phyloP scores from a whole-genome alignment of 768 basidiomycete genomes.

The Auriscalpium microsporum region DNA sequence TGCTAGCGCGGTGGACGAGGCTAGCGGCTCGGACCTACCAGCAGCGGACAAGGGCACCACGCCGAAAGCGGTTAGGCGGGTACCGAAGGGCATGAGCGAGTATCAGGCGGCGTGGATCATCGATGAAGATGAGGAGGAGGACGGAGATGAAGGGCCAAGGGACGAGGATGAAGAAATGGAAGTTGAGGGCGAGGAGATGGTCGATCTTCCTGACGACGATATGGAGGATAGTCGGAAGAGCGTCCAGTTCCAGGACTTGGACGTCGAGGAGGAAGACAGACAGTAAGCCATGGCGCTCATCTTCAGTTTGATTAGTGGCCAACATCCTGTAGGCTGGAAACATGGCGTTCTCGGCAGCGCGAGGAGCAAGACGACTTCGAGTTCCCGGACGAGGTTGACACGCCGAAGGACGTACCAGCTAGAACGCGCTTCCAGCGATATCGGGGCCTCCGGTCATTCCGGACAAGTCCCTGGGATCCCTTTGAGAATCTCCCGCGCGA shows the following conservation, averaged over 20 bases:
- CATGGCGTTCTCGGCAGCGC: conserved; percentile 60
- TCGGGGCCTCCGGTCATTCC: conserved; percentile 84
- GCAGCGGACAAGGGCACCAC: conserved; percentile 68
- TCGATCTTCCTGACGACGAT: conserved; percentile 44
- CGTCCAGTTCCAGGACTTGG: conserved; percentile 67
- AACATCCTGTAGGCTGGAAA: conserved; percentile 40
- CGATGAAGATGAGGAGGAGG: conserved; percentile 58
- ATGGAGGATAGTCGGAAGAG: conserved; percentile 47
- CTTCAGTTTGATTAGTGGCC: conserved; percentile 4
- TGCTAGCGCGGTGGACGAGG: conserved; percentile 16
- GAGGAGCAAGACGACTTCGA: conserved; percentile 74
- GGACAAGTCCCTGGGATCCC: conserved; percentile 96
- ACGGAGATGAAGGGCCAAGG: conserved; percentile 26
- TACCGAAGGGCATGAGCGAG: conserved; percentile 93
- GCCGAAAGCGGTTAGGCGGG: conserved; percentile 67
- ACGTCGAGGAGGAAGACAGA: conserved; percentile 75
- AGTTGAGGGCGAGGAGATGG: conserved; percentile 46
- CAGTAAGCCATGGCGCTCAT: conserved; percentile 51
- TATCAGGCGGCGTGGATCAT: conserved; percentile 97
- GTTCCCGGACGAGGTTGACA: conserved; percentile 98
- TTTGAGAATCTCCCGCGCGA: conserved; percentile 93
- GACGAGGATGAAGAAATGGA: conserved; percentile 32
- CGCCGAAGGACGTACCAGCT: conserved; percentile 78
- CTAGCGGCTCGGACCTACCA: conserved; percentile 36
- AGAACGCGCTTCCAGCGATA: conserved; percentile 82